Base-by-base conservation (phyloP, 2,329 filamentous ascomycete species). In the Cryphonectria parasitica region DNA sequence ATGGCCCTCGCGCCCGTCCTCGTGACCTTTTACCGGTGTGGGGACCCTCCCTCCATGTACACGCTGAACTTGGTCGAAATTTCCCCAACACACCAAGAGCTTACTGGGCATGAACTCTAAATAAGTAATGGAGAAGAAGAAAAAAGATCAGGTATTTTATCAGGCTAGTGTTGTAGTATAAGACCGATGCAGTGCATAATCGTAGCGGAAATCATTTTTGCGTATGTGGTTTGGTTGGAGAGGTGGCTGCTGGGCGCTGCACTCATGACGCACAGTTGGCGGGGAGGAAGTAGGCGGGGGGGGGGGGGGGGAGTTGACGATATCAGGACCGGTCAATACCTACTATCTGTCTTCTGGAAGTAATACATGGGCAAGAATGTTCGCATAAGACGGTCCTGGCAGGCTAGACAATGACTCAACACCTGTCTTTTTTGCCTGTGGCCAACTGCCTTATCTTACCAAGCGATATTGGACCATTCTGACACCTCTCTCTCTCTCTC, bases 1-100 rank as follows among this genome's bases (percentile, higher is more conserved):
- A 67, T 60, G 58, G 34, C 66, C 31, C 58, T 60, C 56, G 58
- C 41, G 13, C 17, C 45, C 31, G 66, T 54, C 66, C 66, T 49
- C 66, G 66, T 68, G 66, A 68, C 58, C 66, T 34, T 34, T n/a
- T 36, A 62, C 15, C 39, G 41, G 58, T 61, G 66, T 68, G 66
- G 41, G 52, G 56, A 68, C 39, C 52, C 17, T 25, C 39, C 66
- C 66, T 58, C 25, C 25, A 49, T 49, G 19, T 49, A 49, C 25
- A 58, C 31, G 54, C 31, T 31, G 54, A 19, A 28, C 19, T 49
- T 3, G 15, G 54, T 10, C 17, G 15, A 58, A 58, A 58, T 58
- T 58, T 58, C 54, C 54, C 54, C 54, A 58, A 58, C 54, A 15
- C 15, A 17, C 54, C 54, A 58, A 19, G 54, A 31, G 25, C 25